phyloP scores from a whole-genome alignment of 805 yeast species.

The Kodamaea neixiangensis region DNA sequence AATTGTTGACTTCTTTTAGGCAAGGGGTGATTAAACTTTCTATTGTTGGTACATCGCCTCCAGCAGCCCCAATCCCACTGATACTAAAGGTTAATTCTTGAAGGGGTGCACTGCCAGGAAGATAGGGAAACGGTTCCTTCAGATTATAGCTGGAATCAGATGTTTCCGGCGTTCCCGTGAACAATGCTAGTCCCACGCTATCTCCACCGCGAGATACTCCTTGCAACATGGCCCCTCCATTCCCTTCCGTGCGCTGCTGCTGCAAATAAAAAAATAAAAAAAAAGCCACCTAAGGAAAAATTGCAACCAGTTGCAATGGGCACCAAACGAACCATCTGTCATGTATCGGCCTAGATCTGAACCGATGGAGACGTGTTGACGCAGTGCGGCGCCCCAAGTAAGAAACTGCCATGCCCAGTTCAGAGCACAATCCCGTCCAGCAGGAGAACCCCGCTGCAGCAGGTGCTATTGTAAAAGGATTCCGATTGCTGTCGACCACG shows the following conservation, averaged over 20 bases:
- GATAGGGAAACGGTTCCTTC: not conserved
- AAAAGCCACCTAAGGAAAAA: not conserved
- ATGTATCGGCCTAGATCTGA: slow-evolving; percentile 3
- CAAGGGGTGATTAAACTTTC: not conserved
- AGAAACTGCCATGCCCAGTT: not conserved
- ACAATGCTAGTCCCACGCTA: not conserved
- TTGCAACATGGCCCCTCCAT: not conserved
- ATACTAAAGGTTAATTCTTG: not conserved
- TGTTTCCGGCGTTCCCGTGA: not conserved
- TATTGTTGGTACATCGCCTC: not conserved
- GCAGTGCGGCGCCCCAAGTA: not conserved
- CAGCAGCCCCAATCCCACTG: not conserved
- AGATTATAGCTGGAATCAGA: not conserved
- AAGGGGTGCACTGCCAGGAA: not conserved
- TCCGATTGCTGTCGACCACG: not conserved
- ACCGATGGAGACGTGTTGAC: not conserved
- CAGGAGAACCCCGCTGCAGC: not conserved
- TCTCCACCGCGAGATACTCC: not conserved
- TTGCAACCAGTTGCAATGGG: not conserved
- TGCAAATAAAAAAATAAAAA: too few species aligned
- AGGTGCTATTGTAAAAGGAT: not conserved
- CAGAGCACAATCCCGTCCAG: not conserved
- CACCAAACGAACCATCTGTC: not conserved
- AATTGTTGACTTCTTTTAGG: slow-evolving; percentile 2
- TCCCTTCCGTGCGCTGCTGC: too few species aligned